Conservation (phyloP, 208 protist genomes). For the Herpetomonas samuelpessoai region DNA sequence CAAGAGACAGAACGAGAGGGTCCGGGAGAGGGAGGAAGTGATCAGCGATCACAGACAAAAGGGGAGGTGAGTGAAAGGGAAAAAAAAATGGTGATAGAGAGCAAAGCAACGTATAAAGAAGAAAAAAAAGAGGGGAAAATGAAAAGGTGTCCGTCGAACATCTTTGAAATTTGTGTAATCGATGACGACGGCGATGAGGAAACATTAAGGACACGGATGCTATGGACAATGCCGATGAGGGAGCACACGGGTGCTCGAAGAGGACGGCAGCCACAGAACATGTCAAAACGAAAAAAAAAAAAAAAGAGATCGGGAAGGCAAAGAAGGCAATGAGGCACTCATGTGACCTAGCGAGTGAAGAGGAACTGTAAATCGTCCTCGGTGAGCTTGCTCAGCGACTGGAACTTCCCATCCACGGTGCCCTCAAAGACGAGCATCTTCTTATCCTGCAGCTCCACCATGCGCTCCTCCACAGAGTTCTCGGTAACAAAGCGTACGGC, state of each 20-base stretch:
- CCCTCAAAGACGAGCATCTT: slow-evolving; percentile 95
- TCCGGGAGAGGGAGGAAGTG: neutral
- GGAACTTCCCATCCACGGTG: slow-evolving; percentile 89
- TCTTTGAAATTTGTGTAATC: no score
- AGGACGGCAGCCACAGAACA: slow-evolving; percentile 6
- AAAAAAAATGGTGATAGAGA: slow-evolving; percentile 1
- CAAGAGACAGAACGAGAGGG: neutral
- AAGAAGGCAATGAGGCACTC: neutral
- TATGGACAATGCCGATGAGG: no score
- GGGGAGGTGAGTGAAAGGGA: neutral
- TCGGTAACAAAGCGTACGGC: slow-evolving; percentile 96
- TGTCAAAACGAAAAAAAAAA: neutral
- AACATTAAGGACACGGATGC: no score
- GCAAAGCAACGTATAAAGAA: neutral
- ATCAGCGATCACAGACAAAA: neutral
- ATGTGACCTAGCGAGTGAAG: slow-evolving; percentile 61
- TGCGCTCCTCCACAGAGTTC: slow-evolving; percentile 87
- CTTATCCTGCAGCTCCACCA: slow-evolving; percentile 91
- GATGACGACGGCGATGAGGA: no score
- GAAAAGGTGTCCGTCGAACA: neutral
- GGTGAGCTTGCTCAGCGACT: slow-evolving; percentile 74
- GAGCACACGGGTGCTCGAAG: no score
- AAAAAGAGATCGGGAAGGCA: slow-evolving; percentile 2
- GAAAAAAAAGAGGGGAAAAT: slow-evolving; percentile 11
- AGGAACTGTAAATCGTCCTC: slow-evolving; percentile 90